These are phyloP conservation scores for Neurospora intermedia DNA, from an alignment of 495 filamentous ascomycete species.

Conservation along the genomic window DNA sequence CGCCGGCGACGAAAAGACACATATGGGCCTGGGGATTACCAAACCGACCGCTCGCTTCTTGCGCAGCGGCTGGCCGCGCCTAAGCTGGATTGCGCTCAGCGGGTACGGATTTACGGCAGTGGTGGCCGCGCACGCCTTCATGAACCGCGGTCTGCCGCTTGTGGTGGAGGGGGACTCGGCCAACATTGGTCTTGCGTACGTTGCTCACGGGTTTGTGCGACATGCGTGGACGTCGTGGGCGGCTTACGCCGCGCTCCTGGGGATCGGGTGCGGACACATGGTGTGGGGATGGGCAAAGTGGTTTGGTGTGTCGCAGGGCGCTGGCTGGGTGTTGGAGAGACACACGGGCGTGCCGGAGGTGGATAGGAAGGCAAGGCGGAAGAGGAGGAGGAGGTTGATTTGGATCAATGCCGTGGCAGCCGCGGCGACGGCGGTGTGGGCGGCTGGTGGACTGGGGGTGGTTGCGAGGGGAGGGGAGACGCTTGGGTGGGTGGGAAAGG, in stretches of 20 bases:
- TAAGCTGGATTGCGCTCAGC: slow-evolving; percentile 53
- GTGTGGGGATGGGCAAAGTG: slow-evolving; percentile 75
- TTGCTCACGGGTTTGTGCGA: slow-evolving; percentile 75
- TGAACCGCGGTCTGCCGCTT: slow-evolving; percentile 63
- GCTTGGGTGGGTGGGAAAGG: slow-evolving; percentile 65
- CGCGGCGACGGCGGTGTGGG: slow-evolving; percentile 54
- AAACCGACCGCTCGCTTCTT: slow-evolving; percentile 20
- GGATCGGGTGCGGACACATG: slow-evolving; percentile 64
- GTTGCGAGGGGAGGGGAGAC: slow-evolving; percentile 61
- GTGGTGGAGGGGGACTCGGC: slow-evolving; percentile 72
- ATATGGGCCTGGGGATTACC: background rate
- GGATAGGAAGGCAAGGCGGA: slow-evolving; percentile 32
- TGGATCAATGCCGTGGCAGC: slow-evolving; percentile 52
- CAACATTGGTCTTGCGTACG: slow-evolving; percentile 67
- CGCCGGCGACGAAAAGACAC: slow-evolving; percentile 12
- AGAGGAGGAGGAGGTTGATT: slow-evolving; percentile 53
- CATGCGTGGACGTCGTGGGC: slow-evolving; percentile 52
- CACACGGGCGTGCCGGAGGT: slow-evolving; percentile 18
- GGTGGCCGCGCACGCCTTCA: slow-evolving; percentile 54
- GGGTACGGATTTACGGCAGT: slow-evolving; percentile 58
- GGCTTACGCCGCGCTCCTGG: slow-evolving; percentile 58
- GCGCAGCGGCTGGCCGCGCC: slow-evolving; percentile 49
- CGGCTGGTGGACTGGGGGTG: slow-evolving; percentile 68
- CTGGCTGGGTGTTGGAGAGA: slow-evolving; percentile 18
- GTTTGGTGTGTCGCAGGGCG: slow-evolving; percentile 43